Base-by-base conservation (phyloP, 169 alveolate genomes). In the Toxoplasma gondii region DNA sequence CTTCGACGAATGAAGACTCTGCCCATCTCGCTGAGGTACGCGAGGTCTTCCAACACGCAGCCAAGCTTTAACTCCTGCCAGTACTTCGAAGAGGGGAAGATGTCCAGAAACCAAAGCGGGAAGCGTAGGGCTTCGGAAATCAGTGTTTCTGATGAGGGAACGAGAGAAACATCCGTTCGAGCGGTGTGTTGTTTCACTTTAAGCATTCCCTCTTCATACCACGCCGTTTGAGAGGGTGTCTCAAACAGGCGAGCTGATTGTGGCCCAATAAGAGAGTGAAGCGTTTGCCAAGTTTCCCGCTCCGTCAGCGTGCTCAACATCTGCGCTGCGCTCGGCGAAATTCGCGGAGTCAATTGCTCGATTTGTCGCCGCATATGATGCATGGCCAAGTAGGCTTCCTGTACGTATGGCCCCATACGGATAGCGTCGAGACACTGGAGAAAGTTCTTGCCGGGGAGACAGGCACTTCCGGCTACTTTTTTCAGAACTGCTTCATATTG, bases 161-260 rank as follows among this genome's bases (percentile, higher is more conserved):
- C 88, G 43, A 90, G 81, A 44, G 34, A 41, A 31, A 49, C 69
- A 10, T 69, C 54, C 78, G 24, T 39, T 38, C 43, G n/a, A 41
- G 45, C 81, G 7, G 45, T 70, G 41, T 69, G 39, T 43, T 34
- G 67, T 36, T 34, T 29, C 54, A 69, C 88, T 27, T 22, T 27
- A 45, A 31, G 87, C 93, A 90, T 70, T 41, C 34, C 88, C 49
- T 27, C 88, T 41, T 64, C 93, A 86, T 90, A 90, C 93, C 93
- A 70, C 12, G 38, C 49, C 49, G 53, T 43, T 70, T 90, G 93
- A 36, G 43, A 36, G 17, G 93, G 88, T 0, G 87, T 27, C 49
- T 90, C 93, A 34, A 67, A 44, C 27, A 74, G 69, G 5, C 87
- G 87, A 17, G 93, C 93, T 10, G 78, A 78, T 12, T 41, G 70